phyloP scores from a whole-genome alignment of 768 basidiomycete genomes.

The Tephrocybe rancida region DNA sequence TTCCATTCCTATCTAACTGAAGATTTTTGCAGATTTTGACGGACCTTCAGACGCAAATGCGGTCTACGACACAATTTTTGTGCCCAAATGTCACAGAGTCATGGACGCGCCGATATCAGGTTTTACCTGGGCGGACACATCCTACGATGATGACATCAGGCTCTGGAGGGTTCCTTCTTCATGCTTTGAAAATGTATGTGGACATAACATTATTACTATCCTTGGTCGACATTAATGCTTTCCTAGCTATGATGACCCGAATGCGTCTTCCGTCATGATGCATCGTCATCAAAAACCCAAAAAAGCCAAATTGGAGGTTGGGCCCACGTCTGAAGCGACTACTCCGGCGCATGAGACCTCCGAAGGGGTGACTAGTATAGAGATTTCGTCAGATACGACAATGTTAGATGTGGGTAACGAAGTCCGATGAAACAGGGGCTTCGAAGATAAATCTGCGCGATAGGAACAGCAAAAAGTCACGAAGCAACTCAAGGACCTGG shows the following conservation, averaged over 20 bases:
- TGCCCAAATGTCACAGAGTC: constrained; percentile 82
- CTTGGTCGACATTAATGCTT: constrained; percentile 1
- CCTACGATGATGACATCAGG: constrained; percentile 92
- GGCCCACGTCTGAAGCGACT: neutral
- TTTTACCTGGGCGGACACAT: constrained; percentile 95
- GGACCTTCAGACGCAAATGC: constrained; percentile 73
- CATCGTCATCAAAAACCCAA: constrained; percentile 47
- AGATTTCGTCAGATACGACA: constrained; percentile 11
- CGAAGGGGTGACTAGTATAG: constrained; percentile 4
- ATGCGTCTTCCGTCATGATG: constrained; percentile 53
- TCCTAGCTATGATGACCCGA: constrained; percentile 65
- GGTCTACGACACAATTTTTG: constrained; percentile 66
- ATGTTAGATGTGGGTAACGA: constrained; percentile 13
- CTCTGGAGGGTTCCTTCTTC: constrained; percentile 85
- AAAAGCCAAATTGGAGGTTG: constrained; percentile 26
- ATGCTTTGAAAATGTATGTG: constrained; percentile 81
- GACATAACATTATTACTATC: neutral
- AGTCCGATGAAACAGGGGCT: constrained; percentile 10
- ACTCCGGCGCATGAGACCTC: neutral
- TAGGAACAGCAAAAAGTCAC: neutral
- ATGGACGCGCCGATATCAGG: constrained; percentile 90
- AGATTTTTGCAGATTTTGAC: constrained; percentile 59
- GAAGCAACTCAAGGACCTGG: neutral
- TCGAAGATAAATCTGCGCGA: constrained; percentile 25
- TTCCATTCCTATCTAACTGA: neutral